These are phyloP conservation scores for Leccinum ochraceum DNA, from an alignment of 768 basidiomycete species.

Conservation along the genomic window DNA sequence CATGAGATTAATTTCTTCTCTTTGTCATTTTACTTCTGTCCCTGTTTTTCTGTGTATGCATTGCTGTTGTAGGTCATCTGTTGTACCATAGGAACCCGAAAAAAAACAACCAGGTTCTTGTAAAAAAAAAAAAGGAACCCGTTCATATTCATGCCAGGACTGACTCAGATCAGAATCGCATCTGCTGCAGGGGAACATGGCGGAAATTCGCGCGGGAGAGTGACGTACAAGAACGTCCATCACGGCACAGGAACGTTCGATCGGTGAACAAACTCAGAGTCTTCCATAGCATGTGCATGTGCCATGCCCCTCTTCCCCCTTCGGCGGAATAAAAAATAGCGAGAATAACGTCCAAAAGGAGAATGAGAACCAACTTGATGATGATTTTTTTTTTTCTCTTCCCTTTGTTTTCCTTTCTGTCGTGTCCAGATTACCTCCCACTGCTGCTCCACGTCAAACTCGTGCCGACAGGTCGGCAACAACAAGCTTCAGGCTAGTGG, in stretches of 20 bases:
- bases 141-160: not conserved
- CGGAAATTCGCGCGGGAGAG: not conserved
- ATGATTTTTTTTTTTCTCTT: not conserved
- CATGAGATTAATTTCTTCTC: not conserved
- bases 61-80: not conserved
- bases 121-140: not conserved
- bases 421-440: not conserved
- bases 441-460: not conserved
- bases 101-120: not conserved
- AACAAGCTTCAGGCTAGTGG: not conserved
- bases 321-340: not conserved
- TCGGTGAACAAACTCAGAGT: not conserved
- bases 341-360: not conserved
- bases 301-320: not conserved
- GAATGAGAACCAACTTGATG: not conserved
- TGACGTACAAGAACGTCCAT: slow-evolving; percentile 6
- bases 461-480: not conserved
- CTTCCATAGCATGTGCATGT: not conserved
- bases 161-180: not conserved
- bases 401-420: not conserved
- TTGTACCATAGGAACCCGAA: slow-evolving; percentile 3
- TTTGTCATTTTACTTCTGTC: not conserved
- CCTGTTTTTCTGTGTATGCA: not conserved
- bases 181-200: not conserved
- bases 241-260: slow-evolving; percentile 1